Base-by-base conservation (phyloP, 163 green algal species). In the Scenedesmus sp. region DNA sequence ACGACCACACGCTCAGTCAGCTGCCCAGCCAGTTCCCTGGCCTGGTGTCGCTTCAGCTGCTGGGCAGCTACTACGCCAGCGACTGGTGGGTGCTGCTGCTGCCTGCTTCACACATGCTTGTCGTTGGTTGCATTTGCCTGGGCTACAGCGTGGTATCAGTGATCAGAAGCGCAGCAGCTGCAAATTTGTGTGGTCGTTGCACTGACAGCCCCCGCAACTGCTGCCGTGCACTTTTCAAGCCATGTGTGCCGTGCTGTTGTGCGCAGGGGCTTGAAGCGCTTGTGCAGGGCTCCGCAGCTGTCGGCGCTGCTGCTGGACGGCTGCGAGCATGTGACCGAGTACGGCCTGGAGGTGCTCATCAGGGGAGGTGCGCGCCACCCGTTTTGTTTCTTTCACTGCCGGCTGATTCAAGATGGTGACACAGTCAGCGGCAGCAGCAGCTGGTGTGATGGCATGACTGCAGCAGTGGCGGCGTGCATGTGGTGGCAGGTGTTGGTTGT, bases 301-400 rank as follows among this genome's bases (percentile, higher is more conserved):
- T n/a, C 37, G 3, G 33, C 24, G 13, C 85, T 89, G 42, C 37
- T 89, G 85, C 44, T 89, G n/a, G 43, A 83, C n/a, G 44, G 68
- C 15, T 89, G 85, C 37, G 30, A 70, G 43, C 85, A 89, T 18
- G 59, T 89, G 40, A 89, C 83, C 13, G 83, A 89, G 40, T 89
- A 82, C 35, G 83, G 83, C n/a, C 33, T 89, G 83, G 59, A 81
- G 40, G 61, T 43, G 59, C 59, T 89, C 30, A 33, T 89, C 18
- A 37, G 40, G 6, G 82, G 53, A 24, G 53, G 65, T 72, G 59
- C 22, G 59, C 59, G 16, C 59, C n/a, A n/a, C n/a, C n/a, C n/a
- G n/a, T n/a, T 65, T 13, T 24, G 22, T 22, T 24, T 26, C 53
- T 65, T 13, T 6, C 53, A 65, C 53, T 65, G 53, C 53, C 4